Evolutionary conservation across 306 rosid genomes (phyloP), one percentile per base, ranked within the genome.

Genomic region (Vachellia pachyceras): DNA sequence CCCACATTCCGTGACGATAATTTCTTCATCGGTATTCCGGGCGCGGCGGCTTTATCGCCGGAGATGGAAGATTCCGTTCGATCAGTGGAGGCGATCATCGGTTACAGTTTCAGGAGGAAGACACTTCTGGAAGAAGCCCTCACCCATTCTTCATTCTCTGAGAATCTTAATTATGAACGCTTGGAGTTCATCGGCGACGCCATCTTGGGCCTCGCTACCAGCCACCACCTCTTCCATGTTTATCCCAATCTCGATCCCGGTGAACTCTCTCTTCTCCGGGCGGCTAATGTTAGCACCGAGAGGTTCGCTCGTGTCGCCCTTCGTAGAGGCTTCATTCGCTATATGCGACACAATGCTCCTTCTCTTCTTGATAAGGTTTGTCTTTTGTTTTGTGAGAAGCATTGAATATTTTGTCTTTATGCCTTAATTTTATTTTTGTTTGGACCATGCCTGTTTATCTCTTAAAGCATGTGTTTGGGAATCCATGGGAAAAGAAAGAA

Each of bases 171-270:
- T 5, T 94, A 89, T 35, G 84, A 94, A 41, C 93, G 97, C 10
- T 92, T 94, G 3, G 97, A 94, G 84, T 92, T 91, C 64, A 0
- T 91, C 0, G 97, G 98, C 66, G 98, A 94, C 75, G 80, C 95
- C 4, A 86, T 85, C 39, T 70, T 94, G 13, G 82, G 86, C 4
- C 87, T 82, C 39, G 90, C 90, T 1, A 5, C 91, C 15, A 84
- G 83, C 80, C 90, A 86, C 72, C 41, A 91, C 44, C 70, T 90
- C 22, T 90, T 79, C 55, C 85, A 85, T 0, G 78, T 87, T 4
- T 86, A 89, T 79, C 89, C 95, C 0, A 1, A 42, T 7, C 80
- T 92, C 2, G 84, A 91, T 0, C 95, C 87, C 0, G 92, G 92
- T 11, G 73, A 84, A 1, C 92, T 94, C 78, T 82, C 97, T 10